These are phyloP conservation scores for Eucalyptus rudis DNA, from an alignment of 345 rosid genomes.

Conservation along the genomic window DNA sequence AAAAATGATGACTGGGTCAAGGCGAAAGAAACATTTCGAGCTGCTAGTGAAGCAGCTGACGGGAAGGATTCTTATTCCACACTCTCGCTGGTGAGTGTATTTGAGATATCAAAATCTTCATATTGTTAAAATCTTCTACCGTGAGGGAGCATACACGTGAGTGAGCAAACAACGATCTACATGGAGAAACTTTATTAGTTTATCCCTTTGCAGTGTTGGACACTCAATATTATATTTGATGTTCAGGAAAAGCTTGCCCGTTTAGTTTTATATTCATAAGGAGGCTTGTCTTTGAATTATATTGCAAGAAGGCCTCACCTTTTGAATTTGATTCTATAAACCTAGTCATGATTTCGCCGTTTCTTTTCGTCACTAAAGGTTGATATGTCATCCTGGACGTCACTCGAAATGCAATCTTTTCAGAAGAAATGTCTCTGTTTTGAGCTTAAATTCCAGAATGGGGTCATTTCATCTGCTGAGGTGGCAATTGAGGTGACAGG, in stretches of 20 bases:
- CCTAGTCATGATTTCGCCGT: neutral
- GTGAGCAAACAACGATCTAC: neutral
- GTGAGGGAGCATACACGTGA: neutral
- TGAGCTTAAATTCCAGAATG: neutral
- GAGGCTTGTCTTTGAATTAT: neutral
- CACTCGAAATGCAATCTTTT: neutral
- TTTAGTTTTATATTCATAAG: neutral
- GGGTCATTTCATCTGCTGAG: neutral
- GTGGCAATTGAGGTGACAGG: neutral
- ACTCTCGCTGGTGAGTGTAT: constrained; percentile 66
- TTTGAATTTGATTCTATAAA: neutral
- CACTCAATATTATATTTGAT: neutral
- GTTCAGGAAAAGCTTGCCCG: neutral
- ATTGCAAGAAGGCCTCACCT: neutral
- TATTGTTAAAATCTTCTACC: neutral
- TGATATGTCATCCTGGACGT: neutral
- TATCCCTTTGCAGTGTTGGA: neutral
- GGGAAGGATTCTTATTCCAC: constrained; percentile 95
- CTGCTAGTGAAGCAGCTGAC: constrained; percentile 88
- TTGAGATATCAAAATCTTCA: neutral
- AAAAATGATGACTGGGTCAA: constrained; percentile 99
- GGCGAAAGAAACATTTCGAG: constrained; percentile 95
- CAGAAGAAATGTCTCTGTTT: neutral
- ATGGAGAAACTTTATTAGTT: neutral
- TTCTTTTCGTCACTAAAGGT: neutral